Evolutionary conservation across 139 green algal genomes (phyloP).

Genomic region (Coelastrella sp.): DNA sequence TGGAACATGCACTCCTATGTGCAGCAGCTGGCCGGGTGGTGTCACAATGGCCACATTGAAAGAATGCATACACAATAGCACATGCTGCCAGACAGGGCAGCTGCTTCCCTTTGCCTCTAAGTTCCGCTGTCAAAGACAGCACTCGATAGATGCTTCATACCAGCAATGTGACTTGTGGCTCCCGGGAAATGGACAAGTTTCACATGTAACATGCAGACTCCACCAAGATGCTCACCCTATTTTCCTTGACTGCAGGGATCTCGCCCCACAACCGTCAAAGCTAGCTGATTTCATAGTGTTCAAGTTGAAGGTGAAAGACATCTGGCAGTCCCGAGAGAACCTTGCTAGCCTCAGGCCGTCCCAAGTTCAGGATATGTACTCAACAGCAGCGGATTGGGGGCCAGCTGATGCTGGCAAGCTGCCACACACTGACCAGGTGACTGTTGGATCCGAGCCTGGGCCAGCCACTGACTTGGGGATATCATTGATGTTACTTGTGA

Average conservation of each 20-base stretch:
- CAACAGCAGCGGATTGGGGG: background rate
- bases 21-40: too few species aligned
- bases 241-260: background rate
- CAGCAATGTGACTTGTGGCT: too few species aligned
- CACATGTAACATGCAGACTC: background rate
- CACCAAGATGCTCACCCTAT: background rate
- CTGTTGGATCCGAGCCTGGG: background rate
- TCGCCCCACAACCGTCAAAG: conserved; percentile 13
- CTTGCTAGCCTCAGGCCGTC: background rate
- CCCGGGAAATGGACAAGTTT: too few species aligned
- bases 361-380: conserved; percentile 3
- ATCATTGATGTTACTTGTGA: too few species aligned
- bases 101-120: too few species aligned
- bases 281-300: conserved; percentile 20
- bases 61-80: too few species aligned
- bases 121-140: too few species aligned
- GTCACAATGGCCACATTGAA: too few species aligned
- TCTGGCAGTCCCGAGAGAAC: background rate
- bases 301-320: background rate
- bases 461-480: too few species aligned
- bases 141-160: too few species aligned
- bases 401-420: background rate
- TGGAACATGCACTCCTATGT: too few species aligned
- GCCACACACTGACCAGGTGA: conserved; percentile 36
- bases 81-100: too few species aligned